Conservation (phyloP, 352 stramenopile genomes). For the Thraustotheca clavata region DNA sequence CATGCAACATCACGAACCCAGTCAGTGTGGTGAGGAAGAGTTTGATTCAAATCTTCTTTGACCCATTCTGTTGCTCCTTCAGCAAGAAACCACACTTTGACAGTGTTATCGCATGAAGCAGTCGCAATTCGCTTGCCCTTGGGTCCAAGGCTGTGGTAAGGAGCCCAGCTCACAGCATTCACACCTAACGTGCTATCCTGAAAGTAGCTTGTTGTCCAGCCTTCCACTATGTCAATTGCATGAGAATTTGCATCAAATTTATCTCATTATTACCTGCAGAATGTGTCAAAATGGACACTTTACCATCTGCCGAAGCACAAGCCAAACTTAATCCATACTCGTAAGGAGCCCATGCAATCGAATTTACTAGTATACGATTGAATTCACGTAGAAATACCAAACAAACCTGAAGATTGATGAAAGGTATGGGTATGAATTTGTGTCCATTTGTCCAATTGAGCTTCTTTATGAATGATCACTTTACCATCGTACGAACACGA, state of each 20-base stretch:
- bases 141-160: conserved; percentile 64
- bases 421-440: conserved; percentile 87
- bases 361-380: conserved; percentile 77
- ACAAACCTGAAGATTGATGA: conserved; percentile 57
- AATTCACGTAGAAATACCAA: not conserved
- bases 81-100: conserved; percentile 92
- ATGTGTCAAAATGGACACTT: conserved; percentile 86
- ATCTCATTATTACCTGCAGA: conserved; percentile 23
- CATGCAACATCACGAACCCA: conserved; percentile 97
- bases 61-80: conserved; percentile 70
- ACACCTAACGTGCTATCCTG: conserved; percentile 92
- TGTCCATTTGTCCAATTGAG: conserved; percentile 89
- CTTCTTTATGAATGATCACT: conserved; percentile 96
- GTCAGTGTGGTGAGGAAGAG: conserved; percentile 84
- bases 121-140: conserved; percentile 82
- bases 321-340: conserved; percentile 93
- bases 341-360: conserved; percentile 93
- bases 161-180: conserved; percentile 96
- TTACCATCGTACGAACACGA: conserved; percentile 97
- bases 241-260: too few species aligned
- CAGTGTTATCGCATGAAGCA: conserved; percentile 95
- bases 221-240: conserved; percentile 34
- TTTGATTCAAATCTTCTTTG: conserved; percentile 61
- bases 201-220: conserved; percentile 90
- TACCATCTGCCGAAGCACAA: conserved; percentile 93